Evolutionary conservation across 768 basidiomycete genomes (phyloP).

Genomic region (Sarcomyxa edulis): DNA sequence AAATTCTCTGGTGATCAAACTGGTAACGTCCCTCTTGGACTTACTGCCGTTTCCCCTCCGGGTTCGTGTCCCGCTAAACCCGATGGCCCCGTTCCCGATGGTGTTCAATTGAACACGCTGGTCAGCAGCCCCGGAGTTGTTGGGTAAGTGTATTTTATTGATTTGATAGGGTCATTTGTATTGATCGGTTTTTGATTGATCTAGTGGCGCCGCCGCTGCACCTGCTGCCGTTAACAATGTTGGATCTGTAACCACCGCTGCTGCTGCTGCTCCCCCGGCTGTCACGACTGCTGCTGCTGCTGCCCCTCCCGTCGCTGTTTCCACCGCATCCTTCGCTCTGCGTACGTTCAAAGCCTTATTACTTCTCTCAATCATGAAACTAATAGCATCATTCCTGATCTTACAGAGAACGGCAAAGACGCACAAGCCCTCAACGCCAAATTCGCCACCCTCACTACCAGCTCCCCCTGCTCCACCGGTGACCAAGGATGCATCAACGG

Average conservation of each 20-base stretch:
- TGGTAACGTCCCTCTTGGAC: conserved; percentile 43
- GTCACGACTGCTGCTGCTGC: conserved; percentile 4
- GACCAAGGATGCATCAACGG: conserved; percentile 42
- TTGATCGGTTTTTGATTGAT: too few species aligned
- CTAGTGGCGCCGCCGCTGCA: too few species aligned
- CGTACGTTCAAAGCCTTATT: too few species aligned
- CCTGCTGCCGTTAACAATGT: conserved; percentile 4
- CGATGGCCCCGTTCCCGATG: conserved; percentile 38
- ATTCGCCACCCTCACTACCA: conserved; percentile 40
- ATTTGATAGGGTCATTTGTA: too few species aligned
- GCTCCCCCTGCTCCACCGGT: conserved; percentile 42
- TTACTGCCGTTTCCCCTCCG: conserved; percentile 31
- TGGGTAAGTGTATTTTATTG: too few species aligned
- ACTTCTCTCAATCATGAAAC: too few species aligned
- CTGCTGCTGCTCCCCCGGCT: conserved; percentile 11
- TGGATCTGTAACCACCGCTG: conserved; percentile 10
- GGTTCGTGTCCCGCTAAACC: conserved; percentile 43
- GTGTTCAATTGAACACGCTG: conserved; percentile 33
- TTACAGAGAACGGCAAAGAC: conserved; percentile 45
- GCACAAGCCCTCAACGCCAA: conserved; percentile 48
- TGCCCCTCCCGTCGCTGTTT: neutral
- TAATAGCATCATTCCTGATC: too few species aligned
- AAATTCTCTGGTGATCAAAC: conserved; percentile 34
- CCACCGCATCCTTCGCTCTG: too few species aligned
- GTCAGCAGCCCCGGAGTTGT: conserved; percentile 29